These are phyloP conservation scores for Meyerozyma elateridarum DNA, from an alignment of 1,139 yeast species.

Conservation along the genomic window DNA sequence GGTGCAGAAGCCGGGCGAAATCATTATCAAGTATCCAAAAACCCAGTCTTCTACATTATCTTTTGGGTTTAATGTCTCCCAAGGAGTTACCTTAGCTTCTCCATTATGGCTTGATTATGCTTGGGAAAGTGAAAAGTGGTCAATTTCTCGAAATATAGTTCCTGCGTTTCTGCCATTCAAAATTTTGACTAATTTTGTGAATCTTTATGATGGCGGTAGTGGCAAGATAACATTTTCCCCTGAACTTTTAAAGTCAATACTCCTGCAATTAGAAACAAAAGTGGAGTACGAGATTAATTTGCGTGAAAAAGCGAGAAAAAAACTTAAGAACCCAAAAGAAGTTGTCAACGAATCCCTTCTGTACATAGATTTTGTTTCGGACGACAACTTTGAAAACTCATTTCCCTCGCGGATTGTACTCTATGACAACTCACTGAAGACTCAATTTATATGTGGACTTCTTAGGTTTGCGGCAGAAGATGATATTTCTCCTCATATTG, in stretches of 20 bases:
- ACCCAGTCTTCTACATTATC: slow-evolving; percentile 48
- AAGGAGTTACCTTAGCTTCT: slow-evolving; percentile 54
- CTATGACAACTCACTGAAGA: slow-evolving; percentile 21
- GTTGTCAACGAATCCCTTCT: slow-evolving; percentile 12
- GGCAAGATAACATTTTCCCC: slow-evolving; percentile 24
- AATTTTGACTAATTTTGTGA: slow-evolving; percentile 44
- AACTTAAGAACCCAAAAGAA: slow-evolving; percentile 28
- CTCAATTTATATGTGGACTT: slow-evolving; percentile 44
- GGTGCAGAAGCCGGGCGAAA: slow-evolving; percentile 58
- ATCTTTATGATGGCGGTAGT: slow-evolving; percentile 31
- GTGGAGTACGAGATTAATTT: slow-evolving; percentile 36
- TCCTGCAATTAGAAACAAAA: slow-evolving; percentile 25
- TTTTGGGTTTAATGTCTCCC: slow-evolving; percentile 52
- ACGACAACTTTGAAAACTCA: slow-evolving; percentile 43
- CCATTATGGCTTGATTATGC: slow-evolving; percentile 53
- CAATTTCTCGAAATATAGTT: slow-evolving; percentile 41
- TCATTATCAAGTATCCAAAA: slow-evolving; percentile 53
- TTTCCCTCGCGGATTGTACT: slow-evolving; percentile 52
- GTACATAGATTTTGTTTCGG: slow-evolving; percentile 42
- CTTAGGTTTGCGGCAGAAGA: too few species aligned
- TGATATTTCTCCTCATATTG: not conserved
- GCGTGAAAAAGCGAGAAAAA: slow-evolving; percentile 31
- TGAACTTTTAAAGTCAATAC: slow-evolving; percentile 26
- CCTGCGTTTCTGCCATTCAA: slow-evolving; percentile 50
- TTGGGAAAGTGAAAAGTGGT: slow-evolving; percentile 48